Conservation (phyloP, 2,329 filamentous ascomycete species). For the Claviceps africana region DNA sequence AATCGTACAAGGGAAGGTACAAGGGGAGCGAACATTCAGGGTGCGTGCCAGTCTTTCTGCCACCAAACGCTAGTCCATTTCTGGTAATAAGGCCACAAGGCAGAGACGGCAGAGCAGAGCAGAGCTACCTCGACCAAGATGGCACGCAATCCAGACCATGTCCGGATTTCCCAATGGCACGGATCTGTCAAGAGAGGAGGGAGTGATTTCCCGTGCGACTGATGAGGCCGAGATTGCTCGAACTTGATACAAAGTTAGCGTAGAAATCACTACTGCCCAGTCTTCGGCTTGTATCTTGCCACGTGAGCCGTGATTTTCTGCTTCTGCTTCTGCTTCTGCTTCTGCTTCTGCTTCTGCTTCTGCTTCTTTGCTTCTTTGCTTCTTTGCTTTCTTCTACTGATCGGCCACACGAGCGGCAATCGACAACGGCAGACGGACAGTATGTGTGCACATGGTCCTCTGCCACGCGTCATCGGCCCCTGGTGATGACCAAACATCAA, state of each 20-base stretch:
- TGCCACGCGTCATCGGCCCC: not conserved
- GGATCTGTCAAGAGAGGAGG: not conserved
- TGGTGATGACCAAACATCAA: too few species aligned
- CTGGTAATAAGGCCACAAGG: constrained; percentile 19
- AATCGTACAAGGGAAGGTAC: not conserved
- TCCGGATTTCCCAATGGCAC: not conserved
- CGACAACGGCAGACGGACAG: too few species aligned
- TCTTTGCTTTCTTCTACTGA: not conserved
- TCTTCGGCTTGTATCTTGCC: not conserved
- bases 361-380: not conserved
- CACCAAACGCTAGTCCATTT: constrained; percentile 13
- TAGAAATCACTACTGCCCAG: not conserved
- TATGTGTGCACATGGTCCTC: too few species aligned
- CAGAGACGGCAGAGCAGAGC: constrained; percentile 10
- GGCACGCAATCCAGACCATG: not conserved
- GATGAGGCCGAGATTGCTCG: not conserved
- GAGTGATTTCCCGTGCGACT: not conserved
- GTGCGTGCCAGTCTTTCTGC: constrained; percentile 12
- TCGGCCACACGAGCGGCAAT: not conserved
- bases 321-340: not conserved
- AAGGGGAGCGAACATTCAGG: not conserved
- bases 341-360: not conserved
- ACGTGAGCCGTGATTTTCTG: not conserved
- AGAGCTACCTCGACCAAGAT: not conserved
- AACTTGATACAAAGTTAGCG: not conserved